Conservation (phyloP, 73 alveolate genomes). For the Paramecium octaurelia region DNA sequence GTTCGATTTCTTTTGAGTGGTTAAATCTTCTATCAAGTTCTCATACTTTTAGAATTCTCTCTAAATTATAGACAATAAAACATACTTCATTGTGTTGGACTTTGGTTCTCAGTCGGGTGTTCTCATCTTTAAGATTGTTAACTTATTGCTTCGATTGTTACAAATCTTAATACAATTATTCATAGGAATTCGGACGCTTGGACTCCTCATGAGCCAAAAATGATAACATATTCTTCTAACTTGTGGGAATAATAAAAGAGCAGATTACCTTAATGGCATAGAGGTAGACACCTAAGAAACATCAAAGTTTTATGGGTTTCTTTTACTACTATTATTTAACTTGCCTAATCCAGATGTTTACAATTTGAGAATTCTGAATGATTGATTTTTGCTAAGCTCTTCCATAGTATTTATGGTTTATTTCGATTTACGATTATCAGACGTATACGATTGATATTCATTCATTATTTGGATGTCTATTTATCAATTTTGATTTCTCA, state of each 20-base stretch:
- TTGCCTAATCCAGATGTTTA: slow-evolving; percentile 2
- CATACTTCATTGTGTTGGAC: not conserved
- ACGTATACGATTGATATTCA: slow-evolving; percentile 21
- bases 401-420: slow-evolving; percentile 12
- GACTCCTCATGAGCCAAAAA: not conserved
- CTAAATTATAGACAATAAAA: not conserved
- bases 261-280: slow-evolving; percentile 17
- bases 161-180: not conserved
- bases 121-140: slow-evolving; percentile 2
- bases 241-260: not conserved
- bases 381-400: not conserved
- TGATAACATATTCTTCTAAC: slow-evolving; percentile 20
- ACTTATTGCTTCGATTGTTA: not conserved
- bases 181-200: not conserved
- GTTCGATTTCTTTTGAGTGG: not conserved
- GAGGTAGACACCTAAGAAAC: not conserved
- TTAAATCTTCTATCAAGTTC: not conserved
- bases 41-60: slow-evolving; percentile 7
- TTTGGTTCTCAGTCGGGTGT: not conserved
- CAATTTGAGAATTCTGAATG: slow-evolving; percentile 18
- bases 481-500: not conserved
- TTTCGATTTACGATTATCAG: slow-evolving; percentile 15
- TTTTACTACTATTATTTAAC: not conserved
- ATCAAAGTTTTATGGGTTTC: slow-evolving; percentile 23
- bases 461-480: not conserved